A percentile compares a stretch with the other conserved stretches of the same genome.
Evolutionary conservation across 768 basidiomycete species (phyloP).

Genomic region (Amanita phalloides): DNA sequence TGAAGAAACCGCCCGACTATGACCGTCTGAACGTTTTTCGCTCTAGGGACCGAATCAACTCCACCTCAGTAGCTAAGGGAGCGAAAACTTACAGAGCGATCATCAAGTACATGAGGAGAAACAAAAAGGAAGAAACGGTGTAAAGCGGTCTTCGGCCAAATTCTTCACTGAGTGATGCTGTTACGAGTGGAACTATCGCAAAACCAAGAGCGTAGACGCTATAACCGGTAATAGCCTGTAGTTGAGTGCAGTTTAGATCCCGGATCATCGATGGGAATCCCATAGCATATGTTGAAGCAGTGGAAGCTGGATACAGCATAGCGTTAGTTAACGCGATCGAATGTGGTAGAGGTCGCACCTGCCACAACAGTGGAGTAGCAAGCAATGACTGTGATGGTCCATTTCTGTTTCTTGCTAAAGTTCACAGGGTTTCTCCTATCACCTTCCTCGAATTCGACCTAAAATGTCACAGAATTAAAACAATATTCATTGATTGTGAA

Average conservation of each 20-base stretch:
- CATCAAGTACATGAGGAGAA: conserved; percentile 40
- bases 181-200: conserved; percentile 49
- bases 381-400: conserved; percentile 24
- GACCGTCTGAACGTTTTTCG: conserved; percentile 49
- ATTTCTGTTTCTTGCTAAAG: conserved; percentile 21
- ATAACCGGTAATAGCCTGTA: conserved; percentile 37
- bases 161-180: conserved; percentile 65
- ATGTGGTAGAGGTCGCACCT: conserved; percentile 19
- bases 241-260: conserved; percentile 32
- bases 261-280: conserved; percentile 48
- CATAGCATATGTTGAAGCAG: conserved; percentile 40
- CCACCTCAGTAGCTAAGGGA: not conserved
- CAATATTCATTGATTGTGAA: not conserved
- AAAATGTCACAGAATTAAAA: not conserved
- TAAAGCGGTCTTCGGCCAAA: conserved; percentile 58
- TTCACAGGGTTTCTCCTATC: conserved; percentile 30
- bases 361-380: conserved; percentile 37
- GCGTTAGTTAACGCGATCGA: not conserved
- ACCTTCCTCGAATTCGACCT: conserved; percentile 8
- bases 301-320: conserved; percentile 29
- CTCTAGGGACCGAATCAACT: conserved; percentile 14
- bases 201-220: conserved; percentile 52
- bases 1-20: conserved; percentile 54
- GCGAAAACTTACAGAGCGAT: conserved; percentile 26
- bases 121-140: conserved; percentile 35